Conservation (phyloP, 2,329 filamentous ascomycete species). For the Curvularia sp. region DNA sequence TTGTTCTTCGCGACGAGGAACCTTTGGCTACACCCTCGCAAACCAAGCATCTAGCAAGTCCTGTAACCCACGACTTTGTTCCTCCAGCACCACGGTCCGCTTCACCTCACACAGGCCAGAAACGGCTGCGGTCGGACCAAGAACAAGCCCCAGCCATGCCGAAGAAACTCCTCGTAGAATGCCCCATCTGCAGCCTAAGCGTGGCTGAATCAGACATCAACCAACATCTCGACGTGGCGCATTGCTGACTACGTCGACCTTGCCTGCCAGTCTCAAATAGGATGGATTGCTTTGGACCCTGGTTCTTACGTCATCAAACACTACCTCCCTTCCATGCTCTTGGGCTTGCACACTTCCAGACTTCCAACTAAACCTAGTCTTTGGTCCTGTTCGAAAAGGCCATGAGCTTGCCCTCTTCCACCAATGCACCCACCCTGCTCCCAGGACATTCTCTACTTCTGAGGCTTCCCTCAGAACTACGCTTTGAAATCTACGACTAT, state of each 20-base stretch:
- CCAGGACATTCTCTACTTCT: conserved; percentile 11
- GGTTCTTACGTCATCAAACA: conserved; percentile 21
- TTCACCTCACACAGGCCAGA: conserved; percentile 23
- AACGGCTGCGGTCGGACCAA: conserved; percentile 25
- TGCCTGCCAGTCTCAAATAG: neutral
- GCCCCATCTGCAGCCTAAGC: conserved; percentile 49
- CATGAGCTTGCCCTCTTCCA: neutral
- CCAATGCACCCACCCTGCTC: neutral
- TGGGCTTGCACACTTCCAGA: neutral
- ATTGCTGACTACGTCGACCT: conserved; percentile 18
- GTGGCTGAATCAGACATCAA: conserved; percentile 49
- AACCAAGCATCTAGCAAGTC: conserved; percentile 22
- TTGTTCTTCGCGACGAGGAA: conserved; percentile 21
- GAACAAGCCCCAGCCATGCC: conserved; percentile 22
- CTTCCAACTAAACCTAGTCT: too few relatives aligned
- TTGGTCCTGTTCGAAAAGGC: neutral
- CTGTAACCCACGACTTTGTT: conserved; percentile 12
- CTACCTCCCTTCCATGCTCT: neutral
- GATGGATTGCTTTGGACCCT: conserved; percentile 4
- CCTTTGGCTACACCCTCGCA: conserved; percentile 8
- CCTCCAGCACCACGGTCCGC: neutral
- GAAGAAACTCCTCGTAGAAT: conserved; percentile 43
- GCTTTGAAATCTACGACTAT: conserved; percentile 26
- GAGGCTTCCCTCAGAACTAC: conserved; percentile 23
- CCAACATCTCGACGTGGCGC: conserved; percentile 50